Conservation (phyloP, 2,329 filamentous ascomycete species). For the Epichloe sp. region DNA sequence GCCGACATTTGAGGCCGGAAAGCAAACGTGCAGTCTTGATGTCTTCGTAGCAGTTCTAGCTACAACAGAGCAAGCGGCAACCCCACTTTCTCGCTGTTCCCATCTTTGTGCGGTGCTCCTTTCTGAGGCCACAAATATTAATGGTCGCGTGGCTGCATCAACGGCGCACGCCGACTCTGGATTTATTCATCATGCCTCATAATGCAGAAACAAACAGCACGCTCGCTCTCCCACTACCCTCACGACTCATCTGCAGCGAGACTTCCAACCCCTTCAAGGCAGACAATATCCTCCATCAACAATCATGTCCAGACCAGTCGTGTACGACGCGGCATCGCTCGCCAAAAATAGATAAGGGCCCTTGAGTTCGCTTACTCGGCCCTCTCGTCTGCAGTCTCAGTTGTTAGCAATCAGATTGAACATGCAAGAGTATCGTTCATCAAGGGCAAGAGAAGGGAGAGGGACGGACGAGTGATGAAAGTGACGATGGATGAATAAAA, state of each 20-base stretch:
- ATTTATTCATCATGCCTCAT: background rate
- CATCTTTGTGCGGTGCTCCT: too few relatives aligned
- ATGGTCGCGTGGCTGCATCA: too few relatives aligned
- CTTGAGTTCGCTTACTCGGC: conserved; percentile 61
- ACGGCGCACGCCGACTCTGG: too few relatives aligned
- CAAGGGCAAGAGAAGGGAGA: background rate
- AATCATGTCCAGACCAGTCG: conserved; percentile 60
- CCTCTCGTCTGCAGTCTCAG: conserved; percentile 43
- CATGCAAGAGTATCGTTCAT: background rate
- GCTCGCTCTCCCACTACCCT: background rate
- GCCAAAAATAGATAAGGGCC: conserved; percentile 72
- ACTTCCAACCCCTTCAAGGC: conserved; percentile 23
- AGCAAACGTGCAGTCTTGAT: too few relatives aligned
- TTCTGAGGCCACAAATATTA: too few relatives aligned
- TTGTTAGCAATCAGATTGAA: background rate
- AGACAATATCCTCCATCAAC: conserved; percentile 63
- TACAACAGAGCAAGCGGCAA: too few relatives aligned
- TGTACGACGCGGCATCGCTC: conserved; percentile 72
- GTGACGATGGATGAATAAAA: background rate
- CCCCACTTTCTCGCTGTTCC: too few relatives aligned
- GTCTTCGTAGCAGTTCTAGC: too few relatives aligned
- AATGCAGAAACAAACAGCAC: background rate
- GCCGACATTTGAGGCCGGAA: too few relatives aligned
- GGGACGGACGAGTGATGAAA: too few relatives aligned
- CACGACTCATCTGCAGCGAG: background rate